Base-by-base conservation (phyloP, 768 basidiomycete genomes). In the Russula ochroleuca region DNA sequence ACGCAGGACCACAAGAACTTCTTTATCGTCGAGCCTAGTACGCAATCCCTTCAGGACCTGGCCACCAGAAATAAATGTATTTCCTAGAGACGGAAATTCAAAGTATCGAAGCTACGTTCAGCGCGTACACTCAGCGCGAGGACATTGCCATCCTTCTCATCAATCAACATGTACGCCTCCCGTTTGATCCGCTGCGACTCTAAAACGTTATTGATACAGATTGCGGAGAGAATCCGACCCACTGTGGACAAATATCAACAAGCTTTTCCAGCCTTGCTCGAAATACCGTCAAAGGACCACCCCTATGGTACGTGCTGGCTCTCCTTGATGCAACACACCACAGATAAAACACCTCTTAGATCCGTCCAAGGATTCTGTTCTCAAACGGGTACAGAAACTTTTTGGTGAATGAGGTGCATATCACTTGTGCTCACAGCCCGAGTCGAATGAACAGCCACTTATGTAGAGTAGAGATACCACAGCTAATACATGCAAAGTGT, bases 221-320 rank as follows among this genome's bases (percentile, higher is more conserved):
- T 98, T 70, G 97, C 97, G 64, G 97, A 98, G 80, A 93, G 91
- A 81, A 99, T 99, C 67, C 81, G 97, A 41, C 93, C 93, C 0
- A 85, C 90, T 1, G 93, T 99, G 14, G 97, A 99, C 76, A 86
- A 87, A 70, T 99, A 99, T 75, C 87, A 92, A 68, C 91, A 94
- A 74, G 86, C 96, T 0, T 99, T 99, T 78, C 97, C 97, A 23
- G 94, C 97, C 0, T 77, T 99, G 45, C 84, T 99, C 17, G 97
- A 99, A 76, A 98, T 99, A 66, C 97, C 97, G 28, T 94, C 93
- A 60, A 98, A 98, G 75, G 96, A 98, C 72, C 94, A 97, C 75
- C 96, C 96, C 40, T 98, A 98, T 70, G 95, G 96, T 96, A 59
- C 63, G 83, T 76, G 48, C 63, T 54, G 41, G 59, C 53, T 5